Percentiles rank a stretch among this genome's conserved stretches.
Conservation (phyloP, 768 basidiomycete species). For the Tricholoma terreum region DNA sequence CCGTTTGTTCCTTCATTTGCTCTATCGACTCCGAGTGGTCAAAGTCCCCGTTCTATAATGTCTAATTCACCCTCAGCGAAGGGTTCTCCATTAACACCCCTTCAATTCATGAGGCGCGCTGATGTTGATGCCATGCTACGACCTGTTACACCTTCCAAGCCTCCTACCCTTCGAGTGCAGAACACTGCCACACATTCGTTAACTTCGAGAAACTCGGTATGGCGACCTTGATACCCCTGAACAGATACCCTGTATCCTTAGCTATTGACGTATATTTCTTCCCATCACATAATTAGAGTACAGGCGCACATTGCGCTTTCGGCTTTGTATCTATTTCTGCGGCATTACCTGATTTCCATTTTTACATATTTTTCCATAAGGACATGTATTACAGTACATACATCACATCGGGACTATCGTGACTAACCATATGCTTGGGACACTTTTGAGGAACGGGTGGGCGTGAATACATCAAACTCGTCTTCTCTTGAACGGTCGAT, state of each 20-base stretch:
- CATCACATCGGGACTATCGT: not conserved
- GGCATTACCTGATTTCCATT: not conserved
- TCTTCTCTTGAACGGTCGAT: constrained; percentile 14
- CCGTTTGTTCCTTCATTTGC: constrained; percentile 65
- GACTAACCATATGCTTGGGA: not conserved
- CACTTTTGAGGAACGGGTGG: not conserved
- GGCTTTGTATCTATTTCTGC: constrained; percentile 1
- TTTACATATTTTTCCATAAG: not conserved
- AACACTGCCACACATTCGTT: constrained; percentile 41
- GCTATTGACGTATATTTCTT: not conserved
- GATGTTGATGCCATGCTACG: constrained; percentile 56
- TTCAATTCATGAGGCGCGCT: constrained; percentile 84
- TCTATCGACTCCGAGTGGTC: constrained; percentile 53
- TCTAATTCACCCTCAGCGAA: constrained; percentile 50
- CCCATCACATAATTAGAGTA: not conserved
- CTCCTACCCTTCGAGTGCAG: constrained; percentile 39
- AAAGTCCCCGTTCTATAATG: constrained; percentile 48
- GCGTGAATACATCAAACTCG: not conserved
- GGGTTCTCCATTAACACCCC: constrained; percentile 72
- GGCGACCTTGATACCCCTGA: constrained; percentile 53
- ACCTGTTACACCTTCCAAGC: constrained; percentile 66
- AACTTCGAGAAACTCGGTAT: constrained; percentile 47
- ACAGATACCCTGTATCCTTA: constrained; percentile 7
- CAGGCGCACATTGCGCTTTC: not conserved
- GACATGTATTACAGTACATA: not conserved